These are phyloP conservation scores for Mycosarcoma maydis DNA, from an alignment of 1,284 basidiomycete species.

Conservation along the genomic window DNA sequence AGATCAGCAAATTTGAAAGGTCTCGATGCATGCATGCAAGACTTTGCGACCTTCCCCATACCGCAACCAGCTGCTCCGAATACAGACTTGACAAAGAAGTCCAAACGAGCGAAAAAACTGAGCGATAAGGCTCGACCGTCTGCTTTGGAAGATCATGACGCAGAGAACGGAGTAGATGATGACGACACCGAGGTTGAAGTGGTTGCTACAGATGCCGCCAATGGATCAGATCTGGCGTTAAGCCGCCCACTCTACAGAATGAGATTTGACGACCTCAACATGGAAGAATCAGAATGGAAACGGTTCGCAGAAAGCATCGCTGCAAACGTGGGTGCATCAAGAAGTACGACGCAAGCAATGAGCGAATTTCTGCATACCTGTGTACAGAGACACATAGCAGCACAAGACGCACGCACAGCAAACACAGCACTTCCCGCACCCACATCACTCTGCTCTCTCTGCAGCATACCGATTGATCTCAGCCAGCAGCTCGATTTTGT, in stretches of 20 bases:
- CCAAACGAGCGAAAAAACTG: slow-evolving; percentile 26
- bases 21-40: slow-evolving; percentile 35
- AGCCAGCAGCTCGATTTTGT: slow-evolving; percentile 26
- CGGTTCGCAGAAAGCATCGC: slow-evolving; percentile 14
- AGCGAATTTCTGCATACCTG: slow-evolving; percentile 34
- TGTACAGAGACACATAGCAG: slow-evolving; percentile 27
- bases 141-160: slow-evolving; percentile 21
- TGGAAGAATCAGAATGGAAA: slow-evolving; percentile 36
- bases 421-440: slow-evolving; percentile 3
- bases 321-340: neutral
- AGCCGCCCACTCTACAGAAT: slow-evolving; percentile 11
- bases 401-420: slow-evolving; percentile 25
- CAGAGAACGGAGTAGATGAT: slow-evolving; percentile 7
- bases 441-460: slow-evolving; percentile 19
- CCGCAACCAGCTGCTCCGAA: neutral
- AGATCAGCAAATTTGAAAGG: slow-evolving; percentile 32
- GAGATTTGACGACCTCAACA: slow-evolving; percentile 31
- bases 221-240: neutral
- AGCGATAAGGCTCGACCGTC: slow-evolving; percentile 3
- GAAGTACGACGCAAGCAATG: neutral
- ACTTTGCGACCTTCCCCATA: slow-evolving; percentile 25
- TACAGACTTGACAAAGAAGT: slow-evolving; percentile 33
- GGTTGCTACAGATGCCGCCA: neutral
- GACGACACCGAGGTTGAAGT: neutral
- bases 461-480: slow-evolving; percentile 21